Evolutionary conservation across 2,329 filamentous ascomycete genomes (phyloP), one percentile per base, ranked within the genome.

Genomic region (Albophoma yamanashiensis): DNA sequence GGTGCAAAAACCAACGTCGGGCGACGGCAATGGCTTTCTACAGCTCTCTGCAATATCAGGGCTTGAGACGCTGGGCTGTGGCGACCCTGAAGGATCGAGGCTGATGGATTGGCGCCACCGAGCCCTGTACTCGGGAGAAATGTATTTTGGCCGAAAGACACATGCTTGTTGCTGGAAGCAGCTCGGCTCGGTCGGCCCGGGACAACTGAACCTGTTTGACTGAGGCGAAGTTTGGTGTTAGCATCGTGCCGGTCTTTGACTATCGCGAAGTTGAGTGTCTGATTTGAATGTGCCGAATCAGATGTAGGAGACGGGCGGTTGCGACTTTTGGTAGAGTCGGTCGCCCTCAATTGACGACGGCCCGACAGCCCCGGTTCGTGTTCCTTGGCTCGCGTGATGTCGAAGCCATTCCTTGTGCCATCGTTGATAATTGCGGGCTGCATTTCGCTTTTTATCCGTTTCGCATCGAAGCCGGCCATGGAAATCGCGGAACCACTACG

Each of bases 231-330:
- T 36, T 80, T 76, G 0, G 87, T 89, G 61, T 78, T 79, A 6
- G 83, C 81, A 65, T 90, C 84, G 65, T 85, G 81, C 1, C 87
- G 82, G 65, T 93, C 85, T 73, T 96, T 95, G 27, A 93, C 89
- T 15, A 92, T 82, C 1, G 88, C 82, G 67, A 91, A 95, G 36
- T 79, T 80, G 34, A 91, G 75, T 1, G 67, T 71, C 5, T 73
- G 72, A 34, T 71, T 75, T 27, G 77, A 79, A 63, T 53, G 20
- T 14, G 15, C 38, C 5, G 55, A 6, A 27, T 31, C 53, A 58
- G 27, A 22, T 5, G 31, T 15, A 9, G 43, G 47, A 38, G 55
- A 45, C 8, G 27, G 42, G 20, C 43, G n/a, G 8, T 31, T 4
- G 4, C 27, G 45, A 17, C 39, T 12, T 45, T 45, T 57, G 3